Base-by-base conservation (phyloP, 225 moss, liverwort and hornwort genomes). In the Climacium dendroides region DNA sequence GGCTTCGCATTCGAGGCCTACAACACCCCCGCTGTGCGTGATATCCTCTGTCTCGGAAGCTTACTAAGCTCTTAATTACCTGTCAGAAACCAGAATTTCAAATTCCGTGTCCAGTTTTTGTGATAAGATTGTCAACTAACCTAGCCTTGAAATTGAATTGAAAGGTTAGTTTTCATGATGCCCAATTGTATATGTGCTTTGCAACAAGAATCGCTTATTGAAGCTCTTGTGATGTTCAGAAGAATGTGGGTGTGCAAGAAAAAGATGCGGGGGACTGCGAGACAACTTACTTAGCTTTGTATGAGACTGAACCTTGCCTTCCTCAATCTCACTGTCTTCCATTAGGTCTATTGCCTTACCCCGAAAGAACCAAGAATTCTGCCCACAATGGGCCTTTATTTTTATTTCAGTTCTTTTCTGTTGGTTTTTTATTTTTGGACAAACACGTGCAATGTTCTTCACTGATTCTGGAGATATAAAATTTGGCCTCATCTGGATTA, bases 1-100 rank as follows among this genome's bases (percentile, higher is more conserved):
- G 97, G 96, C 35, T 96, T 98, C 82, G 94, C 97, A 53, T 98
- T 98, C 66, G 97, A 98, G 89, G 95, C 97, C 23, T 98, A 98
- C 89, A 97, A 95, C 53, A 89, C 91, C 20, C 97, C 96, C 25
- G 50, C 89, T 72, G 96, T 85, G 74, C 85, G 85, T 88, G n/a
- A 64, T 74, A 19, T 64, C 75, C 58, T 59, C 78, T 65, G 55
- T 70, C 73, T 58, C 6, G 28, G 69, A 50, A 70, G 48, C 35
- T 39, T 18, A 54, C 43, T 32, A 13, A 35, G 19, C 79, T 12
- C 70, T 47, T 45, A 59, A 58, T 48, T 52, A 28, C 4, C 66
- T 34, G 78, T 59, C 59, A 59, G 35, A 52, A 22, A 75, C 8
- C 5, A 35, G 53, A 53, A 35, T 76, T 53, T 53, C 76, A n/a